Evolutionary conservation across 1,139 yeast species (phyloP).

Genomic region (Kodamaea ohmeri): DNA sequence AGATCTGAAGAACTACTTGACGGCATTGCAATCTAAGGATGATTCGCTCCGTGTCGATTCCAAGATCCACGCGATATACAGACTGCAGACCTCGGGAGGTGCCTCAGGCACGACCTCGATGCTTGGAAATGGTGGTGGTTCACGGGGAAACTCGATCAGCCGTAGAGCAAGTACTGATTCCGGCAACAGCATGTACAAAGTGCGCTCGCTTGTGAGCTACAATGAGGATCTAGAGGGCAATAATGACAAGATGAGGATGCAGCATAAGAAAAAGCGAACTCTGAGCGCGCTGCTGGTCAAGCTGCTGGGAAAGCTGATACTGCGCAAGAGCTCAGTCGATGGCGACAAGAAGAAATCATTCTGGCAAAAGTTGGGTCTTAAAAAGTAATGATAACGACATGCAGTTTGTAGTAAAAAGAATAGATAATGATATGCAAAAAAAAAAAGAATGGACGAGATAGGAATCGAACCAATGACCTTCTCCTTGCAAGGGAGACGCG

Average conservation of each 20-base stretch:
- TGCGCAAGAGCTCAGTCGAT: conserved; percentile 11
- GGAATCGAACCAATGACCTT: conserved; percentile 69
- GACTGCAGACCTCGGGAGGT: conserved; percentile 21
- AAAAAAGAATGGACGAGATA: conserved; percentile 51
- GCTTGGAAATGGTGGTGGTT: conserved; percentile 6
- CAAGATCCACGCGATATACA: conserved; percentile 35
- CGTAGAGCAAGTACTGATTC: conserved; percentile 12
- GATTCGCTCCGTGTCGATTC: conserved; percentile 24
- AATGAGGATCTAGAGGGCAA: conserved; percentile 26
- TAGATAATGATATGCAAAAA: conserved; percentile 15
- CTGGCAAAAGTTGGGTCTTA: conserved; percentile 34
- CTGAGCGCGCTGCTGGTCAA: conserved; percentile 15
- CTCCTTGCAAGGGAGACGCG: conserved; percentile 68
- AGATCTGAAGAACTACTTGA: conserved; percentile 27
- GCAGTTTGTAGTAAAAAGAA: neutral
- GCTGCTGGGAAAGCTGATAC: conserved; percentile 8
- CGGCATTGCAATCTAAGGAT: conserved; percentile 21
- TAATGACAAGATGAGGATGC: conserved; percentile 23
- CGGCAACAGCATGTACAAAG: conserved; percentile 31
- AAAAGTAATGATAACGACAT: conserved; percentile 19
- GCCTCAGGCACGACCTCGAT: conserved; percentile 6
- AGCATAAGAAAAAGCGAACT: conserved; percentile 17
- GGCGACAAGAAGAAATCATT: conserved; percentile 22
- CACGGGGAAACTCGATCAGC: conserved; percentile 9
- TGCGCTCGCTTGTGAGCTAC: conserved; percentile 36